Evolutionary conservation across 73 alveolate genomes (phyloP).

Genomic region (Tetrahymena borealis): DNA sequence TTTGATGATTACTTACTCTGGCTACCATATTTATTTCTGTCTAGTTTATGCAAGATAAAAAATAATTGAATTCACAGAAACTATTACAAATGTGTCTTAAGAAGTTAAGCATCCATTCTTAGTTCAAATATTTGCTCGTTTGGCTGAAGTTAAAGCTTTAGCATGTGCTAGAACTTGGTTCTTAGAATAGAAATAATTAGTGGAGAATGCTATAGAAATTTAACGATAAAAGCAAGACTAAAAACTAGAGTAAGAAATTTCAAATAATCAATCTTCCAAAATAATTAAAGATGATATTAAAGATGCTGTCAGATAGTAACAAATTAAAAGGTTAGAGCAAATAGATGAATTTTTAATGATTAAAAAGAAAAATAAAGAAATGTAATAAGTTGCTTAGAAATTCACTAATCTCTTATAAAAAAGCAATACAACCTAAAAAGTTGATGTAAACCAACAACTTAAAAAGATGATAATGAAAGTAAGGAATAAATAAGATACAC

Average conservation of each 20-base stretch:
- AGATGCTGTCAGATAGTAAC: background rate
- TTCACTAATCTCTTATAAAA: background rate
- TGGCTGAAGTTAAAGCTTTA: background rate
- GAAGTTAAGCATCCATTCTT: background rate
- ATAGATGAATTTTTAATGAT: background rate
- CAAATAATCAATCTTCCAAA: background rate
- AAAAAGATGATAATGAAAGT: background rate
- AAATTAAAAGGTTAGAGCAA: background rate
- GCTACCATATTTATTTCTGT: background rate
- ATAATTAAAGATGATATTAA: background rate
- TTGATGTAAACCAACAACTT: background rate
- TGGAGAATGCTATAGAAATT: background rate
- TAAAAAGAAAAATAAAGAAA: background rate
- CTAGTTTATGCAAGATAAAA: background rate
- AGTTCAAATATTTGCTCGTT: background rate
- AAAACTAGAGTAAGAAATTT: background rate
- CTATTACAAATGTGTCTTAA: background rate
- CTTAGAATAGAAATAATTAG: background rate
- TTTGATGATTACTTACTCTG: background rate
- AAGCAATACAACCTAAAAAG: background rate
- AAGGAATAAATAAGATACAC: background rate
- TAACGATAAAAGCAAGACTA: background rate
- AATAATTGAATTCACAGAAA: background rate
- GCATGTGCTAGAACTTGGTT: background rate
- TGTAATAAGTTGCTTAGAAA: background rate